Conservation (phyloP, 139 green algal genomes). For the Pleodorina starrii region DNA sequence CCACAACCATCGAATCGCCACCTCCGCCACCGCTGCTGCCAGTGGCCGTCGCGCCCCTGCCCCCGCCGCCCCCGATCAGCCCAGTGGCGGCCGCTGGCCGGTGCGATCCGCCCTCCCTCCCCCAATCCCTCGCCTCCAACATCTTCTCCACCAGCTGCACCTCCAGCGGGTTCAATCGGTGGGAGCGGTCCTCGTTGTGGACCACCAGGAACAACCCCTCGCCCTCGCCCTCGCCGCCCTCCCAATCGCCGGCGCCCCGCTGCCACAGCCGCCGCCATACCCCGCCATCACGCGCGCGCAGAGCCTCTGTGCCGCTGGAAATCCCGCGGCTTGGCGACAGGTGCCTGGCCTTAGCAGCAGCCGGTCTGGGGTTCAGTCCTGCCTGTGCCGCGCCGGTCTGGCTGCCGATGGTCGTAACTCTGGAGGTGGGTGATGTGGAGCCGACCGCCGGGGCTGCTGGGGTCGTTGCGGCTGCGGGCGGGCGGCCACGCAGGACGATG, state of each 20-base stretch:
- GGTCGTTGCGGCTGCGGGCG: neutral
- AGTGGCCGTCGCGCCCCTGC: neutral
- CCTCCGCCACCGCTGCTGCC: neutral
- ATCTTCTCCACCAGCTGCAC: neutral
- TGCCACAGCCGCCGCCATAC: conserved; percentile 17
- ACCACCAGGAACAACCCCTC: conserved; percentile 38
- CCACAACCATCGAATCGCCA: neutral
- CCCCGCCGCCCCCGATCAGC: neutral
- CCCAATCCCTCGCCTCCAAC: neutral
- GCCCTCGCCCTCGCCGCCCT: neutral
- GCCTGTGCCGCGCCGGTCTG: too few species aligned
- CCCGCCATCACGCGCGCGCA: neutral
- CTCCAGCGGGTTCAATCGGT: neutral
- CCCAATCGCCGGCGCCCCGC: neutral
- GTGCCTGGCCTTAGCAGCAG: too few species aligned
- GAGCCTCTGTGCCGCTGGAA: too few species aligned
- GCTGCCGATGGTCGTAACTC: too few species aligned
- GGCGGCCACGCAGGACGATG: neutral
- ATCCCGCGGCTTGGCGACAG: too few species aligned
- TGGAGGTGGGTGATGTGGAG: too few species aligned
- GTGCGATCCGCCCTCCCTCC: neutral
- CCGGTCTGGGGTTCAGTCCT: too few species aligned
- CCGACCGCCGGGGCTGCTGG: too few species aligned
- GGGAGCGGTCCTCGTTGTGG: conserved; percentile 33
- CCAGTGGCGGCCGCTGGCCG: neutral